Base-by-base conservation (phyloP, 345 rosid genomes). In the Ceriops decandra region DNA sequence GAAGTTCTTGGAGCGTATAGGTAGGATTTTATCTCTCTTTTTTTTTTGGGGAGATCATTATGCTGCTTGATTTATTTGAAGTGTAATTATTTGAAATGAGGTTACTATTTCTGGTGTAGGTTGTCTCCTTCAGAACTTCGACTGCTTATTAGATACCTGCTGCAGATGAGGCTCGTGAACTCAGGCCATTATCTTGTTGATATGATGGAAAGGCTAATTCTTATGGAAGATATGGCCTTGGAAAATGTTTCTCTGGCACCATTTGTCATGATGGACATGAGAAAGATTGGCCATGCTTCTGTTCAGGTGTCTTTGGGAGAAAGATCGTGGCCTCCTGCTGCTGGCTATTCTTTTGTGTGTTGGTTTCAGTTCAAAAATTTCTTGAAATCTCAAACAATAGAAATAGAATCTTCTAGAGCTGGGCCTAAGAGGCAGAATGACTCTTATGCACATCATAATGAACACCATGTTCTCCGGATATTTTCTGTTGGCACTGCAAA, bases 251-350 rank as follows among this genome's bases (percentile, higher is more conserved):
- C 99, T 60, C 76, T 92, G 71, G 97, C 99, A 46, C 98, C 99
- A 22, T 95, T 90, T 80, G 88, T 87, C 70, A 96, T 86, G 88
- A 85, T 95, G 98, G 92, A 90, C 76, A 90, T 92, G 98, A 88
- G 89, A 77, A 95, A 88, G 83, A 75, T 85, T 71, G 99, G 99
- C 42, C 95, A 92, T 80, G 98, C 98, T 79, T 88, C 99, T 71
- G 77, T 95, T 76, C 97, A 92, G 85, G 99, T 90, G 63, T 90
- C 99, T 70, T 79, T 95, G 32, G 99, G 99, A 74, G 99, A 92
- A 81, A 87, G 99, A 85, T 92, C 99, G 63, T 95, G 99, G 99
- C 99, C 99, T 74, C 99, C 98, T 79, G 97, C 98, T 62, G 99
- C 97, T 74, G 99, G 99, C 54, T 95, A 95, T 88, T 95, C 99